phyloP scores from a whole-genome alignment of 140 eudicot species.

The Stevia rebaudiana region DNA sequence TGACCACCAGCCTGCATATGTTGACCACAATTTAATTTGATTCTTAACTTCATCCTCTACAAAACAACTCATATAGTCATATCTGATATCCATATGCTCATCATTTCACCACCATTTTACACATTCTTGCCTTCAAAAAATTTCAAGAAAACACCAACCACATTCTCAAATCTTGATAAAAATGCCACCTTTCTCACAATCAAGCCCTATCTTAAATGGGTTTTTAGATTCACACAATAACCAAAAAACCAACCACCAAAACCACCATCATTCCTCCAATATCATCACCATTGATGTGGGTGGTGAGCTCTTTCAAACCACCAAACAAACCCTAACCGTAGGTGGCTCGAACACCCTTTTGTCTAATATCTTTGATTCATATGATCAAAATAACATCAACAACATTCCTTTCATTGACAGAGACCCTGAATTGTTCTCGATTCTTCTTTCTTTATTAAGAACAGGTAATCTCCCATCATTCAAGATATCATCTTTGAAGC shows the following conservation, averaged over 20 bases:
- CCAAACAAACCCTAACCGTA: slow-evolving; percentile 49
- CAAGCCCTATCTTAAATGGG: slow-evolving; percentile 28
- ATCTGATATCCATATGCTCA: too few relatives aligned
- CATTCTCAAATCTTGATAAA: slow-evolving; percentile 11
- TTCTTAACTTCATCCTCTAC: too few relatives aligned
- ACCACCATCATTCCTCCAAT: slow-evolving; percentile 29
- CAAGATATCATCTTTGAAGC: slow-evolving; percentile 58
- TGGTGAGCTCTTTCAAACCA: slow-evolving; percentile 34
- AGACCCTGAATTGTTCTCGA: slow-evolving; percentile 30
- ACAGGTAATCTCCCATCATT: slow-evolving; percentile 71
- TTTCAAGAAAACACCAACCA: slow-evolving; percentile 12
- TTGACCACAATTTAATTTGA: too few relatives aligned
- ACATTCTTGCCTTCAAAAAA: background rate
- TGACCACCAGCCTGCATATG: background rate
- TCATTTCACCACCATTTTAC: slow-evolving; percentile 1
- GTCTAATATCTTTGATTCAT: slow-evolving; percentile 28
- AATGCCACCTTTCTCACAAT: slow-evolving; percentile 53
- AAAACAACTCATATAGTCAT: too few relatives aligned
- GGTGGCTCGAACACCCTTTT: slow-evolving; percentile 58
- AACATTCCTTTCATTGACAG: background rate
- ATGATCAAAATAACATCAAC: slow-evolving; percentile 2
- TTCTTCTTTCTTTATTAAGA: slow-evolving; percentile 58
- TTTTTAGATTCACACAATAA: background rate
- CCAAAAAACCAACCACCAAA: slow-evolving; percentile 7
- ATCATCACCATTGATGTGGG: slow-evolving; percentile 66